Base-by-base conservation (phyloP, 805 yeast species). In the Lipomyces lipofer region DNA sequence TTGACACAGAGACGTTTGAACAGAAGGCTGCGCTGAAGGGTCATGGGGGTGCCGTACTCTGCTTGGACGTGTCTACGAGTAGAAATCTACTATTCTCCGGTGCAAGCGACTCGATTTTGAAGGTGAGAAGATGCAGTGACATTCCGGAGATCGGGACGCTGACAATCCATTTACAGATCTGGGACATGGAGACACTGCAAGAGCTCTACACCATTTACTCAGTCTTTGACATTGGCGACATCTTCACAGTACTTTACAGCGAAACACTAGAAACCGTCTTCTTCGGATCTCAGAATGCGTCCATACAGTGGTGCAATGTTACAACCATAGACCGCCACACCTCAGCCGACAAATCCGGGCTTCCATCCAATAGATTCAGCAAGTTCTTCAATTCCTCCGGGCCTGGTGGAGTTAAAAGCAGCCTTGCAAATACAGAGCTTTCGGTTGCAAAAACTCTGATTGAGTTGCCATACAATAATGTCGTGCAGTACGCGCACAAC, bases 201-300 rank as follows among this genome's bases (percentile, higher is more conserved):
- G 66, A 62, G 33, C 69, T 86, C 0, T 86, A 86, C 63, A 86
- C 95, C 0, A 81, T 91, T 6, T 92, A 92, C 68, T 85, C 96
- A 0, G 69, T 86, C 9, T 78, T 86, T 32, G 99, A 92, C 71
- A 85, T 92, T 48, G 99, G 99, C 47, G 99, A 92, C 69, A 86
- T 92, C 15, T 92, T 92, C 67, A 85, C 96, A 7, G 71, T 92
- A 30, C 79, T 83, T 6, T 88, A 94, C 82, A 76, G 84, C 13
- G 79, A 81, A 17, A 60, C 71, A 1, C 68, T 79, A 9, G 77
- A 82, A 44, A 81, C 88, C 0, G 74, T 92, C 3, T 88, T 84
- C 58, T 79, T 88, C 63, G 99, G 99, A 3, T 85, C 96, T 10
- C 98, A 94, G 69, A 92, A 91, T 67, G 97, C 98, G 2, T 80